phyloP scores from a whole-genome alignment of 345 rosid genomes.

The Rhodamnia argentea region DNA sequence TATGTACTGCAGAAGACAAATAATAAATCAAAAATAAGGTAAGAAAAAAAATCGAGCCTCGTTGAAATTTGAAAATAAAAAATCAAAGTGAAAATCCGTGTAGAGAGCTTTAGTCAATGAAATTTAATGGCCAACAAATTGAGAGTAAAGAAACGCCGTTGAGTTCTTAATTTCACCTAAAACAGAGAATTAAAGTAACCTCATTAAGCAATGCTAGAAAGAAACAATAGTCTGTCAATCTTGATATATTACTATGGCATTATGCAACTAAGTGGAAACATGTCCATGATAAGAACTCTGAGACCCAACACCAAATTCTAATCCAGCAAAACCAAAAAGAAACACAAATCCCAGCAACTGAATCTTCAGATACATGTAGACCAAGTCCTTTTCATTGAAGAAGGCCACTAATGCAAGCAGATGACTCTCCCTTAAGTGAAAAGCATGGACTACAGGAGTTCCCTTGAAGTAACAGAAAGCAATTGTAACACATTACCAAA shows the following conservation, averaged over 20 bases:
- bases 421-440: constrained; percentile 18
- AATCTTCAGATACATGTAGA: neutral
- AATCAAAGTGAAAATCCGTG: neutral
- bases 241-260: neutral
- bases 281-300: neutral
- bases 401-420: constrained; percentile 2
- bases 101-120: neutral
- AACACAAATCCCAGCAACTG: neutral
- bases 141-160: neutral
- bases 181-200: neutral
- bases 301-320: neutral
- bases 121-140: neutral
- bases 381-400: neutral
- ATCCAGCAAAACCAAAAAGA: neutral
- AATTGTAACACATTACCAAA: constrained; percentile 28
- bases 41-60: neutral
- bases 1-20: constrained; percentile 50
- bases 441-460: constrained; percentile 7
- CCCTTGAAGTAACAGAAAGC: neutral
- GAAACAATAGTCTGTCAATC: neutral
- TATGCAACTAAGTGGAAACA: neutral
- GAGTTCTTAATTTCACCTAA: neutral
- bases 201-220: neutral
- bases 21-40: neutral
- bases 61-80: neutral